A percentile compares a stretch with the other conserved stretches of the same genome.
Conservation (phyloP, 2,329 filamentous ascomycete genomes). For the Aspergillus pseudoviridinutans region DNA sequence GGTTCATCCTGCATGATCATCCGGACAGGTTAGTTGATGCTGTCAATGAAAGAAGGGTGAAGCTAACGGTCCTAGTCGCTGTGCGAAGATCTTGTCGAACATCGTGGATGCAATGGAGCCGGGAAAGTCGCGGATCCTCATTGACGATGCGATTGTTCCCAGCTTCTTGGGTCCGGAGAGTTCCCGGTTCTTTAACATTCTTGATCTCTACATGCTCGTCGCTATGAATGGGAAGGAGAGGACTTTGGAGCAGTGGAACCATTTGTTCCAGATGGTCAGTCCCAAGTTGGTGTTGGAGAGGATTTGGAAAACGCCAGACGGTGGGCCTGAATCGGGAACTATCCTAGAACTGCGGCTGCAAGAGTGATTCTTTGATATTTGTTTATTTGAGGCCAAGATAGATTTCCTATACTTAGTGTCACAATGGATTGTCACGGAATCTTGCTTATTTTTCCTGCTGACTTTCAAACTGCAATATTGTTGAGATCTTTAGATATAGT, state of each 20-base stretch:
- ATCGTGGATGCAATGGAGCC: neutral
- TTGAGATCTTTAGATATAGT: too few relatives aligned
- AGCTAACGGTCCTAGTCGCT: neutral
- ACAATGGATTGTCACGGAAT: neutral
- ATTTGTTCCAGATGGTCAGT: neutral
- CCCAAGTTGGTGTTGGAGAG: neutral
- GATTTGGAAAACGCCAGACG: neutral
- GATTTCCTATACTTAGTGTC: neutral
- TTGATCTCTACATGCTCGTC: neutral
- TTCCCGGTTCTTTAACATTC: neutral
- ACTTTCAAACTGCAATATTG: too few relatives aligned
- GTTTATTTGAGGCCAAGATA: neutral
- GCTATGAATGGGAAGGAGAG: slow-evolving; percentile 1
- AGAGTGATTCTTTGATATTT: neutral
- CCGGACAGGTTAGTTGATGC: neutral
- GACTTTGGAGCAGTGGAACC: neutral
- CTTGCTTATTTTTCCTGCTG: too few relatives aligned
- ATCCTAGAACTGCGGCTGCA: neutral
- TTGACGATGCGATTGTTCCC: slow-evolving; percentile 1
- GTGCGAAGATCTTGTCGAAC: neutral
- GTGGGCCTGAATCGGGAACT: neutral
- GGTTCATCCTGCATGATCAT: slow-evolving; percentile 22
- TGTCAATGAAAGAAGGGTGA: neutral
- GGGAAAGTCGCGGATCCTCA: slow-evolving; percentile 1
- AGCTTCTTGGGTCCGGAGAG: neutral